Evolutionary conservation across 306 rosid species (phyloP), one percentile per base, ranked within the genome.

Genomic region (Hippophae tibetana): DNA sequence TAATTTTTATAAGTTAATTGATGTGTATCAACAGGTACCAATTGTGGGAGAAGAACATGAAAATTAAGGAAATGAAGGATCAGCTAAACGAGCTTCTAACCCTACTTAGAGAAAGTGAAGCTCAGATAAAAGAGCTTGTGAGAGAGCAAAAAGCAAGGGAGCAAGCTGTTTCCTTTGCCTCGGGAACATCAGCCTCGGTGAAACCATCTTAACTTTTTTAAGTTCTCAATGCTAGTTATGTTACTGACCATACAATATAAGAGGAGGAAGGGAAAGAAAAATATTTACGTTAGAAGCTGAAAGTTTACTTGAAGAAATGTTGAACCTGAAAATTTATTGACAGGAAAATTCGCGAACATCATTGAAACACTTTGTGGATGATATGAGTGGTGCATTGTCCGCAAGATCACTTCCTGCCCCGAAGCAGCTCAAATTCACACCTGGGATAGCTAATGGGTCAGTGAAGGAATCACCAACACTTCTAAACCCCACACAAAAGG

Each of bases 341-440:
- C 78, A 87, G 95, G 92, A 64, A 44, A 79, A 68, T 67, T 72
- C 79, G 5, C 77, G 78, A 42, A 42, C 18, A 51, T 76, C 84
- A 44, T 58, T 79, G 64, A 87, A 87, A 78, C 92, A 87, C 77
- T 79, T 76, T 10, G 86, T 73, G 13, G 89, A 84, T 69, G 92
- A 81, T 75, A 72, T 72, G 76, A 77, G 80, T 59, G 82, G 81
- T 63, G 83, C 89, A 42, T 57, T 81, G 72, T 87, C 86, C 47
- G 83, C 90, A 57, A 69, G 77, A 76, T 84, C 81, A 9, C 83
- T 81, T 67, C 95, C 86, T 11, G 84, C 86, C 51, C 89, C 92
- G 54, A 87, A 87, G 80, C 95, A 81, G 76, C 95, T 87, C 75
- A 84, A 79, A 72, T 84, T 81, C 74, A 81, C 89, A 54, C 84